These are phyloP conservation scores for Cryptosporidium parvum DNA, from an alignment of 169 alveolate species.

Conservation along the genomic window DNA sequence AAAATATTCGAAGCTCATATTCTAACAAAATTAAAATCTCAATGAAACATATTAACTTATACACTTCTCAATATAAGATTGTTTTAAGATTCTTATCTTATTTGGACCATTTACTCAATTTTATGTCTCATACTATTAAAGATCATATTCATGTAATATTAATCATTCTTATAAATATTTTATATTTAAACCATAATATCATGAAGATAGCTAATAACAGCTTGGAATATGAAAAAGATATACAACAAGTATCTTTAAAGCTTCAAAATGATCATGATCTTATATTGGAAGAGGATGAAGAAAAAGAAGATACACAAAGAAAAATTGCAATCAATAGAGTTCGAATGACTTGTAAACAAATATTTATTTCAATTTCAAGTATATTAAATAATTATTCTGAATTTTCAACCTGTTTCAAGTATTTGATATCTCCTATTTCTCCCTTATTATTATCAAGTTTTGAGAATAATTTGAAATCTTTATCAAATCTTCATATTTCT, in stretches of 20 bases:
- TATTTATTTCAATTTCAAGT: slow-evolving; percentile 13
- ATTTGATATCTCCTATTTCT: slow-evolving; percentile 20
- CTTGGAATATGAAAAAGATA: too few species aligned
- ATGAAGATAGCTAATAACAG: not conserved
- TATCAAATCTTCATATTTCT: slow-evolving; percentile 9
- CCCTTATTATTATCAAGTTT: slow-evolving; percentile 3
- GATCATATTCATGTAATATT: slow-evolving; percentile 5
- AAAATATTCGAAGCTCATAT: too few species aligned
- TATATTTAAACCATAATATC: not conserved
- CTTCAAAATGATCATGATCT: not conserved
- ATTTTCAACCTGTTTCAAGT: not conserved
- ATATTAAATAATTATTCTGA: slow-evolving; percentile 25
- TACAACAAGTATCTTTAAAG: too few species aligned
- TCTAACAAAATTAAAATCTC: not conserved
- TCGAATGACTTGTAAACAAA: not conserved
- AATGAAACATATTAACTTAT: not conserved
- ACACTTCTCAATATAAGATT: not conserved
- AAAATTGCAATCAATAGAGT: not conserved
- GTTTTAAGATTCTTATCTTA: slow-evolving; percentile 22
- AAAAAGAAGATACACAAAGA: not conserved
- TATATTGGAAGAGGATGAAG: not conserved
- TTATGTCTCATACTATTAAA: slow-evolving; percentile 42
- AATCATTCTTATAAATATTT: slow-evolving; percentile 15
- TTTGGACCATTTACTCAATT: slow-evolving; percentile 27
- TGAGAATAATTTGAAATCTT: not conserved